Conservation (phyloP, 257 asterid species). For the Forsythia viridissima region DNA sequence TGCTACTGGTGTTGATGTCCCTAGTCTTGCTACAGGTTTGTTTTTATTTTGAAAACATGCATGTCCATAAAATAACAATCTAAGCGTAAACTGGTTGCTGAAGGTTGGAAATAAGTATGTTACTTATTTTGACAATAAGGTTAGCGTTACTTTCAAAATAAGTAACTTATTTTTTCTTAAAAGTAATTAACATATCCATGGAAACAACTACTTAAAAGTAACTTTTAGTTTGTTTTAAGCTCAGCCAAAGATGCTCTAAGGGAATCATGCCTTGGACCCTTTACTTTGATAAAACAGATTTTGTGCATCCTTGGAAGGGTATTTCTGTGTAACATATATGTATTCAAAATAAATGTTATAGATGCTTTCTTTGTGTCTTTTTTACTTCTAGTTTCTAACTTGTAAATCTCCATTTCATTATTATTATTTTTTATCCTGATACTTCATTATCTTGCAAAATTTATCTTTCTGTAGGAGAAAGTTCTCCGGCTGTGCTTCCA, state of each 20-base stretch:
- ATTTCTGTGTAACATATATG: neutral
- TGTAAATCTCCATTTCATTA: neutral
- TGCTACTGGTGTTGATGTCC: slow-evolving; percentile 94
- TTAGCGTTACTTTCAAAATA: no score
- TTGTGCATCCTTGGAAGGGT: no score
- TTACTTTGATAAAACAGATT: neutral
- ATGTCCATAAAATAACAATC: neutral
- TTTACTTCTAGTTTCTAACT: neutral
- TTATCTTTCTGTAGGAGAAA: slow-evolving; percentile 53
- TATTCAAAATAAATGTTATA: neutral
- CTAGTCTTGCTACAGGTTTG: slow-evolving; percentile 90
- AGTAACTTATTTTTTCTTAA: neutral
- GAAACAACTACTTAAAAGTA: neutral
- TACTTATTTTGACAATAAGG: neutral
- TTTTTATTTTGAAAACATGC: neutral
- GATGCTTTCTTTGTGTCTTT: neutral
- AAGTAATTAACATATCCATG: neutral
- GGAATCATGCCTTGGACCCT: slow-evolving; percentile 3
- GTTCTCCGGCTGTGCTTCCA: slow-evolving; percentile 89
- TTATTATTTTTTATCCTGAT: slow-evolving; percentile 13
- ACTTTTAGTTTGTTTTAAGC: neutral
- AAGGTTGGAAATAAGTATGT: neutral
- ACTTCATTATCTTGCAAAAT: slow-evolving; percentile 20
- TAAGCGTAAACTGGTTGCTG: neutral
- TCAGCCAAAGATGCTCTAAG: neutral